Percentiles rank a stretch among this genome's conserved stretches.
Conservation (phyloP, 176 grass and related monocot genomes). For the Tillandsia leiboldiana region DNA sequence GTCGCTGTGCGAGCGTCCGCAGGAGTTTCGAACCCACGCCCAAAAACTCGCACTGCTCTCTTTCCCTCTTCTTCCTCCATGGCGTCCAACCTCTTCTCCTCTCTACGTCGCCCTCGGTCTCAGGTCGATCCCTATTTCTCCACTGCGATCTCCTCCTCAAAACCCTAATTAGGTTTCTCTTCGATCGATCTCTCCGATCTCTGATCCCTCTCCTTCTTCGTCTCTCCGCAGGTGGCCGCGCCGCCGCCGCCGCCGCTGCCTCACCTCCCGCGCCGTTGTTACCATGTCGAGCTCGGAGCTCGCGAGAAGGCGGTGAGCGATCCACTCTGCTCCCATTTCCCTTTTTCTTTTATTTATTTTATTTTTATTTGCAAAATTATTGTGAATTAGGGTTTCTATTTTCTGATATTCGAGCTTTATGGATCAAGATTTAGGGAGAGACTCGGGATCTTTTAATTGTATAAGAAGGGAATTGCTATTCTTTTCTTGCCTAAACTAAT, state of each 20-base stretch:
- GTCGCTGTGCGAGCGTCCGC: no score
- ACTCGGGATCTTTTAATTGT: neutral
- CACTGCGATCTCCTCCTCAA: neutral
- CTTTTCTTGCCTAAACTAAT: no score
- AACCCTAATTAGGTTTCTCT: neutral
- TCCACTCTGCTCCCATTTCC: neutral
- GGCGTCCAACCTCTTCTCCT: conserved; percentile 39
- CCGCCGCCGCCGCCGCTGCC: neutral
- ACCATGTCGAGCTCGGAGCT: conserved; percentile 69
- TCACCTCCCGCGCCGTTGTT: conserved; percentile 33
- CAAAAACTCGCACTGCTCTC: neutral
- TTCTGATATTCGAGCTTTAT: neutral
- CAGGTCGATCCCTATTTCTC: neutral
- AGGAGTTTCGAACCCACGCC: no score
- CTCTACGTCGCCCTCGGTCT: conserved; percentile 5
- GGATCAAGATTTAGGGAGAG: neutral
- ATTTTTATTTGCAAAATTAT: neutral
- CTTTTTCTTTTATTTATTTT: neutral
- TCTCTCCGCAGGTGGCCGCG: conserved; percentile 13
- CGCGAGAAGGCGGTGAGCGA: conserved; percentile 64
- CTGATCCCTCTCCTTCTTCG: neutral
- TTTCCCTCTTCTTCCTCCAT: conserved; percentile 17
- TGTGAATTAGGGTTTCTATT: neutral
- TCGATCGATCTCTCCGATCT: neutral
- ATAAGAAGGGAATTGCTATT: no score